Evolutionary conservation across 192 early-diverging fungal species (phyloP).

Genomic region (Linnemannia hyalina): DNA sequence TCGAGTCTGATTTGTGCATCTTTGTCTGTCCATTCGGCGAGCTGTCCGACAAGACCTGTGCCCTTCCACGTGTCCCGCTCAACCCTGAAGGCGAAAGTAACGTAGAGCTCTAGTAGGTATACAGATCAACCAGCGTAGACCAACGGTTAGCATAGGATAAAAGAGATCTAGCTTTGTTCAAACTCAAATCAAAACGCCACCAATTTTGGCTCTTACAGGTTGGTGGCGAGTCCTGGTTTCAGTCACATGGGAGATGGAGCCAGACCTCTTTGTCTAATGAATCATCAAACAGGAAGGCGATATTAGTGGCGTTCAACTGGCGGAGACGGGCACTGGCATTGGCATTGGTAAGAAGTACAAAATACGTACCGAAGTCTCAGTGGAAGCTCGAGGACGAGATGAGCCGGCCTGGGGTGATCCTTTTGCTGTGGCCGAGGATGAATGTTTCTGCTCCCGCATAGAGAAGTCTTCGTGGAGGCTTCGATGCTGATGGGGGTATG

Average conservation of each 20-base stretch:
- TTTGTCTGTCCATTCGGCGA: constrained; percentile 25
- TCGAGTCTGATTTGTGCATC: constrained; percentile 24
- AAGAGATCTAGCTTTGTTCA: not conserved
- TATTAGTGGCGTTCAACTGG: not conserved
- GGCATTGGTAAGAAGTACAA: not conserved
- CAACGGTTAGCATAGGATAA: not conserved
- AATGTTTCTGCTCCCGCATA: not conserved
- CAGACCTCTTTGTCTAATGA: constrained; percentile 15
- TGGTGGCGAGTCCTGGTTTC: not conserved
- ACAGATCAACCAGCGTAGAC: not conserved
- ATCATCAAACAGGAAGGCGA: not conserved
- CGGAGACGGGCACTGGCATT: not conserved
- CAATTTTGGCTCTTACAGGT: not conserved
- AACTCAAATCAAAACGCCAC: not conserved
- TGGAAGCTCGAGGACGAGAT: constrained; percentile 39
- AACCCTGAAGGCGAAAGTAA: not conserved
- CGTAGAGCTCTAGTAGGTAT: not conserved
- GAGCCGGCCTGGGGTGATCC: not conserved
- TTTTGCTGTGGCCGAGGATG: constrained; percentile 2
- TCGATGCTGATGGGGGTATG: not conserved
- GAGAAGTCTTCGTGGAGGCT: not conserved
- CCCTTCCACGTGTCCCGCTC: not conserved
- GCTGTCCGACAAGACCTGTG: constrained; percentile 6
- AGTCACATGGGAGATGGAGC: not conserved
- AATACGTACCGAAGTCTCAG: constrained; percentile 17